Evolutionary conservation across 768 basidiomycete species (phyloP), one percentile per base, ranked within the genome.

Genomic region (Tricholoma hemisulphureum): DNA sequence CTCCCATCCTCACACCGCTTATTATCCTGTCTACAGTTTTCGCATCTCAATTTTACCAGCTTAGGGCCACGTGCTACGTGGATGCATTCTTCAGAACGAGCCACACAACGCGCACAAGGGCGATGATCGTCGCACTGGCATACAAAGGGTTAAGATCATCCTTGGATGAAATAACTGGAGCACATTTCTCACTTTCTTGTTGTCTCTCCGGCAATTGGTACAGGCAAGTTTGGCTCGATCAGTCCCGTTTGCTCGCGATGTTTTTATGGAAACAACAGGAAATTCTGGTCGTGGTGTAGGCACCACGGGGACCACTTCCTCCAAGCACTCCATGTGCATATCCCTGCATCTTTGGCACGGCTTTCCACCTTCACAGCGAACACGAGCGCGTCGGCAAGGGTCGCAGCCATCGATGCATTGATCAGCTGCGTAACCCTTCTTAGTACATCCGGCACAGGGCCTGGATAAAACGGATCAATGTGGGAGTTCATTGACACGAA

Each of bases 361-460:
- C 57, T 73, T 72, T 18, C 76, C 77, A 37, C 70, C 72, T 68
- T 78, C 78, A 56, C 86, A 87, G 48, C 81, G 76, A 9, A 81
- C 76, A 29, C 84, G 82, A 31, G 83, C 85, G 31, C 77, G 75
- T 55, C 86, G 76, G 62, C 86, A 87, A 24, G 76, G 71, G 62
- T 84, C 82, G 61, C 86, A 87, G 2, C 86, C 86, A 61, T 85
- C 82, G 35, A 80, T 75, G 62, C 86, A 87, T 62, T 81, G 79
- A 60, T 83, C 77, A 48, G 76, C 69, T 28, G 68, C 60, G 63
- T 79, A 79, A 11, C 82, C 81, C 60, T 82, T 86, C 73, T 79
- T 86, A 26, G 73, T 63, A 61, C 86, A 87, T 20, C 79, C 79
- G 46, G 74, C 71, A 65, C 85, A 87, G n/a, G 86, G 86, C 61